Conservation (phyloP, 768 basidiomycete species). For the Lactifluus echinatus region DNA sequence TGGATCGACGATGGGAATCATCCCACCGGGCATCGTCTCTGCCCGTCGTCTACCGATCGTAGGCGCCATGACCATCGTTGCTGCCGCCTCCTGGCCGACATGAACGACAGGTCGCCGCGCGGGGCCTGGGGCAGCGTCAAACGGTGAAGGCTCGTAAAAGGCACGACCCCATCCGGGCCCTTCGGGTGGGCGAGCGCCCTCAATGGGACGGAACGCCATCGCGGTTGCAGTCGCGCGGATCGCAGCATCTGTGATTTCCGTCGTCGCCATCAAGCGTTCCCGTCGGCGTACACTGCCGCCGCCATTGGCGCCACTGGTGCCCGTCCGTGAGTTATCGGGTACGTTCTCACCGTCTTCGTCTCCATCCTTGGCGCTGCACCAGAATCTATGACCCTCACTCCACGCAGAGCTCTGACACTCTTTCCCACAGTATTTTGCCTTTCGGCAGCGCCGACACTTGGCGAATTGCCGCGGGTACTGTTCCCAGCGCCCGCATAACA, state of each 20-base stretch:
- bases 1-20: constrained; percentile 19
- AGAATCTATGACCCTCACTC: constrained; percentile 94
- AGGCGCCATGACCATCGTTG: background rate
- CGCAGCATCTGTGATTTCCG: constrained; percentile 17
- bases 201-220: constrained; percentile 16
- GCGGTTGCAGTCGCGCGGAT: constrained; percentile 15
- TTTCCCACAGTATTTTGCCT: constrained; percentile 98
- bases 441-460: constrained; percentile 90
- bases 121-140: constrained; percentile 8
- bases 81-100: constrained; percentile 16
- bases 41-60: constrained; percentile 18
- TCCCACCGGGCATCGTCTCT: constrained; percentile 22
- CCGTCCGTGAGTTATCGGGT: background rate
- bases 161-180: constrained; percentile 20
- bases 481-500: constrained; percentile 97
- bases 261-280: constrained; percentile 17
- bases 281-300: constrained; percentile 8
- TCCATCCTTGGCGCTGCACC: constrained; percentile 67
- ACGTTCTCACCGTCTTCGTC: constrained; percentile 33
- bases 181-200: constrained; percentile 11
- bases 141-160: constrained; percentile 20
- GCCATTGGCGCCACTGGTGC: background rate
- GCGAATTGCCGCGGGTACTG: constrained; percentile 89
- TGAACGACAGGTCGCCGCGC: constrained; percentile 12
- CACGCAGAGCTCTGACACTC: constrained; percentile 95